phyloP scores from a whole-genome alignment of 192 early-diverging fungal genomes.

The Dissophora ornata region DNA sequence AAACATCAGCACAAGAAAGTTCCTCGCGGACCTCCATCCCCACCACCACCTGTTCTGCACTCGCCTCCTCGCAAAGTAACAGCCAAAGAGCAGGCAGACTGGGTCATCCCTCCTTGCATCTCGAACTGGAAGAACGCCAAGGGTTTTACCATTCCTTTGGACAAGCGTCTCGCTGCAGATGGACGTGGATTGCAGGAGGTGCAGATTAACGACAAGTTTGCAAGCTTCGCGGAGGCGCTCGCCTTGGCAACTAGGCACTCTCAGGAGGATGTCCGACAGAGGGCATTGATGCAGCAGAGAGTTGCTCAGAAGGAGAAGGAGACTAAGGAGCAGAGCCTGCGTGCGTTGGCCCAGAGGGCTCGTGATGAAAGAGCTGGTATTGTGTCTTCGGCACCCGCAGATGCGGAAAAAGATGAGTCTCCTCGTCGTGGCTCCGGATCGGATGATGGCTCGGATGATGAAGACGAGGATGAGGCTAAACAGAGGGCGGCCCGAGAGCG shows the following conservation, averaged over 20 bases:
- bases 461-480: constrained; percentile 65
- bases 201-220: constrained; percentile 95
- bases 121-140: constrained; percentile 99
- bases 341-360: constrained; percentile 91
- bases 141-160: constrained; percentile 98
- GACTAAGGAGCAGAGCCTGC: constrained; percentile 90
- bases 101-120: constrained; percentile 99
- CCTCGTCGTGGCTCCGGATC: constrained; percentile 48
- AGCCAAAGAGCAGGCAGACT: constrained; percentile 95
- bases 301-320: constrained; percentile 95
- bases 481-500: constrained; percentile 70
- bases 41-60: constrained; percentile 97
- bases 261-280: constrained; percentile 92
- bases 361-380: constrained; percentile 82
- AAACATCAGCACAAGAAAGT: constrained; percentile 93
- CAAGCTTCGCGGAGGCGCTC: constrained; percentile 94
- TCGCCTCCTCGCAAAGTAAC: constrained; percentile 97
- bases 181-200: constrained; percentile 94
- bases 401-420: constrained; percentile 10
- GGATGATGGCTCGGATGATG: constrained; percentile 58
- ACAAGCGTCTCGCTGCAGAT: constrained; percentile 98
- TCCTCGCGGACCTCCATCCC: constrained; percentile 85
- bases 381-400: constrained; percentile 5
- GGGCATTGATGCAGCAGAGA: constrained; percentile 90
- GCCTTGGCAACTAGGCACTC: constrained; percentile 93